Conservation (phyloP, 2,329 filamentous ascomycete species). For the Phyllachora maydis region DNA sequence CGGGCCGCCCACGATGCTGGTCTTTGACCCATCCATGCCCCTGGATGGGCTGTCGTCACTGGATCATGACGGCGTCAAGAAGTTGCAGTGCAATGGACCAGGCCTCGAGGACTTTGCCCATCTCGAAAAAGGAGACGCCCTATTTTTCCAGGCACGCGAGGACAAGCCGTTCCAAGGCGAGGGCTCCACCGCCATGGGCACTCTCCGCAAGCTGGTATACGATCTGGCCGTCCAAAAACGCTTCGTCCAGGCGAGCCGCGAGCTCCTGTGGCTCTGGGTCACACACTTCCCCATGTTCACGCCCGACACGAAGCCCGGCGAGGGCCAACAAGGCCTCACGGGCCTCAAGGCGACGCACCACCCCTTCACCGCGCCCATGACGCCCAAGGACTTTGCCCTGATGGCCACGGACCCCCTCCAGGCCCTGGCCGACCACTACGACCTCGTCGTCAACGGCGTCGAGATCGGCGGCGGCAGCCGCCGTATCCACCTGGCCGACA, state of each 20-base stretch:
- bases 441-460: slow-evolving; percentile 86
- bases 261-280: slow-evolving; percentile 64
- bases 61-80: slow-evolving; percentile 48
- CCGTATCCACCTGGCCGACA: slow-evolving; percentile 66
- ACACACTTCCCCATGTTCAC: slow-evolving; percentile 87
- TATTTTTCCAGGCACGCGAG: slow-evolving; percentile 63
- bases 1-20: slow-evolving; percentile 66
- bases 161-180: slow-evolving; percentile 42
- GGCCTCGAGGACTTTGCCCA: slow-evolving; percentile 11
- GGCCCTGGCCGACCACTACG: slow-evolving; percentile 75
- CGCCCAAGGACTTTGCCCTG: slow-evolving; percentile 48
- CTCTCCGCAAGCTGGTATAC: slow-evolving; percentile 50
- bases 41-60: slow-evolving; percentile 58
- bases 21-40: slow-evolving; percentile 54
- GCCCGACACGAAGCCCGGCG: slow-evolving; percentile 40
- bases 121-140: slow-evolving; percentile 50
- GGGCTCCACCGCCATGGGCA: slow-evolving; percentile 49
- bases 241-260: slow-evolving; percentile 24
- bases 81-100: too few relatives aligned
- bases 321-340: slow-evolving; percentile 62
- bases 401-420: slow-evolving; percentile 51
- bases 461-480: slow-evolving; percentile 86
- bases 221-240: slow-evolving; percentile 43
- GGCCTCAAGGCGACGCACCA: slow-evolving; percentile 83
- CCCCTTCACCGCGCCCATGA: slow-evolving; percentile 79